Percentiles rank a stretch among this genome's conserved stretches.
phyloP scores from a whole-genome alignment of 2,329 filamentous ascomycete genomes.

The Xylariaceae sp. region DNA sequence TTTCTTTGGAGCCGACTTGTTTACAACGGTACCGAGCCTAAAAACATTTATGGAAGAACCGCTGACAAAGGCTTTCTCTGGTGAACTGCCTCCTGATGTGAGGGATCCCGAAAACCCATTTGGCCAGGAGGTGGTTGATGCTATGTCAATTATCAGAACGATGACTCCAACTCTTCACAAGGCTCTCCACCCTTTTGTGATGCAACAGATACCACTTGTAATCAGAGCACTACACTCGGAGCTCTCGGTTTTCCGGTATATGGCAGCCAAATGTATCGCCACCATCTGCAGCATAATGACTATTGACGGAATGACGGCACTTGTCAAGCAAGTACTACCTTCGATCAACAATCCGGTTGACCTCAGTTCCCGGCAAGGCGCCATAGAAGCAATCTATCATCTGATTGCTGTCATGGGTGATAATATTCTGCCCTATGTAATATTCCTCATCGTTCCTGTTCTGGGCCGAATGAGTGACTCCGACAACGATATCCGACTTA shows the following conservation, averaged over 20 bases:
- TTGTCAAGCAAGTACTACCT: slow-evolving; percentile 88
- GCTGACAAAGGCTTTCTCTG: slow-evolving; percentile 66
- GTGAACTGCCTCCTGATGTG: slow-evolving; percentile 65
- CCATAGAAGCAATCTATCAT: slow-evolving; percentile 93
- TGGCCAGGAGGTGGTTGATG: slow-evolving; percentile 91
- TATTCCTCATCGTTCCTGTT: slow-evolving; percentile 96
- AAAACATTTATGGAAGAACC: slow-evolving; percentile 76
- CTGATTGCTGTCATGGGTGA: slow-evolving; percentile 98
- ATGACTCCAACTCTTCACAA: slow-evolving; percentile 83
- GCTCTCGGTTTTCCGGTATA: slow-evolving; percentile 89
- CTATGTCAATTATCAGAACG: slow-evolving; percentile 84
- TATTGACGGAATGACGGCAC: slow-evolving; percentile 88
- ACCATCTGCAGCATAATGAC: slow-evolving; percentile 96
- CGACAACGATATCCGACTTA: slow-evolving; percentile 87
- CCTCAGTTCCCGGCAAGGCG: slow-evolving; percentile 82
- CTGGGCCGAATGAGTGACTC: slow-evolving; percentile 97
- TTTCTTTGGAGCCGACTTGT: slow-evolving; percentile 70
- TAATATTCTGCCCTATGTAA: slow-evolving; percentile 90
- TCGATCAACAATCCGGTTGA: slow-evolving; percentile 88
- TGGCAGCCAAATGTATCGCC: slow-evolving; percentile 93
- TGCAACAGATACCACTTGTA: slow-evolving; percentile 76
- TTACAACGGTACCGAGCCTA: slow-evolving; percentile 80
- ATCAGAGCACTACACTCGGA: slow-evolving; percentile 82
- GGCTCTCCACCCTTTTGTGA: slow-evolving; percentile 71
- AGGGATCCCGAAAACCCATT: slow-evolving; percentile 66